Evolutionary conservation across 495 filamentous ascomycete species (phyloP).

Genomic region (Podospora bellae-mahoneyi): DNA sequence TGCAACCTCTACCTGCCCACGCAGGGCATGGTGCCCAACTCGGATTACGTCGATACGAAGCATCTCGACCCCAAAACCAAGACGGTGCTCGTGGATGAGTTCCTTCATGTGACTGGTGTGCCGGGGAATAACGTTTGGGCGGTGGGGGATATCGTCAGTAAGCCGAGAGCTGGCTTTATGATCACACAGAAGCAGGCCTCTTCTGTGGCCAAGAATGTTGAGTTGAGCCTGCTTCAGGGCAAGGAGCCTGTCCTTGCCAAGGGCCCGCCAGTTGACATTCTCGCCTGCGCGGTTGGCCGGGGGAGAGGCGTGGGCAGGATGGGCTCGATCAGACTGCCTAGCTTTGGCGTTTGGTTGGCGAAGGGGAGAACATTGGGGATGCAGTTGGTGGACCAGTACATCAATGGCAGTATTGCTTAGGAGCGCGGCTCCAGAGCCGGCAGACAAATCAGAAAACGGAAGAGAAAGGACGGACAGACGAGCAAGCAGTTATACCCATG

Average conservation of each 20-base stretch:
- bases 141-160: constrained; percentile 49
- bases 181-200: constrained; percentile 48
- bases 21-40: constrained; percentile 59
- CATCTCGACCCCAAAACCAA: constrained; percentile 46
- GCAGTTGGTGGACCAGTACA: constrained; percentile 34
- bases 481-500: constrained; percentile 4
- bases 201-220: constrained; percentile 46
- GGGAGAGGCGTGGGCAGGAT: constrained; percentile 41
- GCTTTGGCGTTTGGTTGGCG: constrained; percentile 38
- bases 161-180: constrained; percentile 45
- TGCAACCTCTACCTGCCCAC: constrained; percentile 64
- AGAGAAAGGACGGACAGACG: not conserved
- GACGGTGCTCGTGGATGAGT: constrained; percentile 55
- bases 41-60: constrained; percentile 51
- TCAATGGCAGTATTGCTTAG: constrained; percentile 40
- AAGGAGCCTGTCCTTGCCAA: constrained; percentile 37
- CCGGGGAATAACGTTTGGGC: constrained; percentile 47
- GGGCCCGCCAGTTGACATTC: constrained; percentile 41
- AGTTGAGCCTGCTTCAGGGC: constrained; percentile 33
- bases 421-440: not conserved
- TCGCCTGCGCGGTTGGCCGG: constrained; percentile 40
- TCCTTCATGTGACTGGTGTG: constrained; percentile 47
- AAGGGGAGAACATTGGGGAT: constrained; percentile 43
- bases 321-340: constrained; percentile 38
- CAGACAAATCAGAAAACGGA: not conserved